Evolutionary conservation across 1,284 basidiomycete species (phyloP).

Genomic region (Erythrobasidium hasegawianum): DNA sequence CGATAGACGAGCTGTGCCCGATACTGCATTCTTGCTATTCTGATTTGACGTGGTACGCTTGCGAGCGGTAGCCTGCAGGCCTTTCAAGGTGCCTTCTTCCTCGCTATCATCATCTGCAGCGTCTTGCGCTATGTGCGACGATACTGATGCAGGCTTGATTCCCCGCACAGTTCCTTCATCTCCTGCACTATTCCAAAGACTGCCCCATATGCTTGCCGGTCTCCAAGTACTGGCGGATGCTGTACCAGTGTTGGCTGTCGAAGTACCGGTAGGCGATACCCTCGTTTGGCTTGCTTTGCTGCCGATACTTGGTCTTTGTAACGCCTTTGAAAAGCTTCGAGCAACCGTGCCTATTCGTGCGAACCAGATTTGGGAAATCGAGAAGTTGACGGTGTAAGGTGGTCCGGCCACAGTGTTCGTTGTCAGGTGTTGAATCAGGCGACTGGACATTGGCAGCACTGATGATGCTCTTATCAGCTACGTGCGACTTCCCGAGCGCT

Average conservation of each 20-base stretch:
- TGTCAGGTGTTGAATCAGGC: slow-evolving; percentile 24
- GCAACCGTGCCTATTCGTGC: slow-evolving; percentile 48
- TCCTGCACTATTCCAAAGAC: slow-evolving; percentile 28
- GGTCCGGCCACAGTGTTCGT: not conserved
- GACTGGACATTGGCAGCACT: slow-evolving; percentile 14
- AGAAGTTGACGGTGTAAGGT: slow-evolving; percentile 36
- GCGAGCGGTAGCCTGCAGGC: slow-evolving; percentile 8
- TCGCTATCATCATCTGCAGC: slow-evolving; percentile 35
- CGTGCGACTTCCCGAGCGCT: not conserved
- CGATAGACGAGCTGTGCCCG: slow-evolving; percentile 38
- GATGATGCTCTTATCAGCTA: not conserved
- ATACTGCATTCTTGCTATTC: not conserved
- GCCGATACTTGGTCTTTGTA: slow-evolving; percentile 36
- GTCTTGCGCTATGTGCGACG: not conserved
- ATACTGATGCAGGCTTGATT: not conserved
- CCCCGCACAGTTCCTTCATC: not conserved
- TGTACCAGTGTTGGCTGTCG: slow-evolving; percentile 20
- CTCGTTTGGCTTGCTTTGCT: slow-evolving; percentile 38
- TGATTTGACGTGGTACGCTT: not conserved
- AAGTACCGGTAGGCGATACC: slow-evolving; percentile 10
- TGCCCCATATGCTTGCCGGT: slow-evolving; percentile 40
- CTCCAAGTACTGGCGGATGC: slow-evolving; percentile 31
- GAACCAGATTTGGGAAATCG: slow-evolving; percentile 48
- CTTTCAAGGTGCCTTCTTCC: slow-evolving; percentile 37
- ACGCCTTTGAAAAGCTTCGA: slow-evolving; percentile 39